Percentiles rank a stretch among this genome's conserved stretches.
These are phyloP conservation scores for Aspergillus saccharolyticus DNA, from an alignment of 495 filamentous ascomycete genomes.

Conservation along the genomic window DNA sequence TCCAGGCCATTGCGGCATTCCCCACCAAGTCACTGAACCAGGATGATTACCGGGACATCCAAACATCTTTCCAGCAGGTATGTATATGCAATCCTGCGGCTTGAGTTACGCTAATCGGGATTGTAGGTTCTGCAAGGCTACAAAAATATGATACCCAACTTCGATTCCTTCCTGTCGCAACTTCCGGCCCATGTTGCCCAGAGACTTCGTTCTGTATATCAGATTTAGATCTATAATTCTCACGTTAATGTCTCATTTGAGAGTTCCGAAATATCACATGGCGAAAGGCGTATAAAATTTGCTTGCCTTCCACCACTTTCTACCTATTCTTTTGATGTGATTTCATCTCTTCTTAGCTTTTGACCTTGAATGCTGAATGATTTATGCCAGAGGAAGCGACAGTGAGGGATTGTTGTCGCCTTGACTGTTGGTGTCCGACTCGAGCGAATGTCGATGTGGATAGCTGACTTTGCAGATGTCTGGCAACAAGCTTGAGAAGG, in stretches of 20 bases:
- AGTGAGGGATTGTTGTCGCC: too few relatives aligned
- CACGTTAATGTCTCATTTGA: conserved; percentile 10
- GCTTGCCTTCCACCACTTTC: neutral
- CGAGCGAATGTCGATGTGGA: neutral
- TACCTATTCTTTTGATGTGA: neutral
- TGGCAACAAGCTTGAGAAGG: too few relatives aligned
- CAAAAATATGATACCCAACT: conserved; percentile 78
- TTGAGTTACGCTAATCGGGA: conserved; percentile 6
- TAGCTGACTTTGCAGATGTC: too few relatives aligned
- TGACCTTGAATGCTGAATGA: neutral
- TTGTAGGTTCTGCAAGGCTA: conserved; percentile 76
- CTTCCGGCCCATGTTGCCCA: conserved; percentile 60
- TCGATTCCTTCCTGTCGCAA: conserved; percentile 70
- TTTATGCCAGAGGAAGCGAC: too few relatives aligned
- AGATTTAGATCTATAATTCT: conserved; percentile 30
- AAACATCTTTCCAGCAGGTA: conserved; percentile 50
- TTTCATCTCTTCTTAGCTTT: too few relatives aligned
- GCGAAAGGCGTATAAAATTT: conserved; percentile 27
- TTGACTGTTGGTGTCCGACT: too few relatives aligned
- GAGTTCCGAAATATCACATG: conserved; percentile 15
- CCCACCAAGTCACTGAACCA: conserved; percentile 50
- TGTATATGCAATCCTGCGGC: conserved; percentile 7
- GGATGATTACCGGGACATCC: conserved; percentile 48
- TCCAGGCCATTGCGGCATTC: conserved; percentile 76
- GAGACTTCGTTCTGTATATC: conserved; percentile 43